A percentile compares a stretch with the other conserved stretches of the same genome.
phyloP scores from a whole-genome alignment of 2,329 filamentous ascomycete species.

The Colletotrichum cordylinicola region DNA sequence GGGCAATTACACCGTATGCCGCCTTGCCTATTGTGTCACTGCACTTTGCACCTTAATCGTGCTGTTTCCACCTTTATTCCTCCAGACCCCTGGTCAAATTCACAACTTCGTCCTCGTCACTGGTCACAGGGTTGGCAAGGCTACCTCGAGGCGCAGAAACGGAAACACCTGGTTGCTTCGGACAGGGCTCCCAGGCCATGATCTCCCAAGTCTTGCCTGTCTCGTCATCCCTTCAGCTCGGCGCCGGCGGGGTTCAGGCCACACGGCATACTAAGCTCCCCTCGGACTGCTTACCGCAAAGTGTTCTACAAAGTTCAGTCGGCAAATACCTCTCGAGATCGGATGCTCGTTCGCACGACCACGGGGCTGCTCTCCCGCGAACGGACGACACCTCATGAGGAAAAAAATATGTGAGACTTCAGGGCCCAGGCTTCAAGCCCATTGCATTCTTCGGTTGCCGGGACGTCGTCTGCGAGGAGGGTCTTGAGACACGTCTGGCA shows the following conservation, averaged over 20 bases:
- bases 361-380: not conserved
- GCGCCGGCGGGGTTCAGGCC: not conserved
- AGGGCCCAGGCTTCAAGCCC: slow-evolving; percentile 9
- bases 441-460: slow-evolving; percentile 19
- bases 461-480: slow-evolving; percentile 11
- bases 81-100: slow-evolving; percentile 3
- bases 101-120: not conserved
- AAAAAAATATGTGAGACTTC: slow-evolving; percentile 7
- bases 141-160: slow-evolving; percentile 13
- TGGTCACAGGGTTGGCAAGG: slow-evolving; percentile 18
- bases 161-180: slow-evolving; percentile 10
- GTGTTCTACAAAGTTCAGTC: not conserved
- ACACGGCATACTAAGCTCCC: not conserved
- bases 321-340: not conserved
- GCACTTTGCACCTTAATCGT: slow-evolving; percentile 15
- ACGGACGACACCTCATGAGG: not conserved
- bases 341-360: not conserved
- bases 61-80: slow-evolving; percentile 5
- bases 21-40: slow-evolving; percentile 14
- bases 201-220: slow-evolving; percentile 14
- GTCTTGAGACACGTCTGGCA: slow-evolving; percentile 18
- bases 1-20: slow-evolving; percentile 4
- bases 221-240: slow-evolving; percentile 14
- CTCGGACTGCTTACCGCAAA: not conserved
- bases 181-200: slow-evolving; percentile 12